A percentile compares a stretch with the other conserved stretches of the same genome.
Evolutionary conservation across 257 asterid genomes (phyloP).

Genomic region (Solanum gandarillasii): DNA sequence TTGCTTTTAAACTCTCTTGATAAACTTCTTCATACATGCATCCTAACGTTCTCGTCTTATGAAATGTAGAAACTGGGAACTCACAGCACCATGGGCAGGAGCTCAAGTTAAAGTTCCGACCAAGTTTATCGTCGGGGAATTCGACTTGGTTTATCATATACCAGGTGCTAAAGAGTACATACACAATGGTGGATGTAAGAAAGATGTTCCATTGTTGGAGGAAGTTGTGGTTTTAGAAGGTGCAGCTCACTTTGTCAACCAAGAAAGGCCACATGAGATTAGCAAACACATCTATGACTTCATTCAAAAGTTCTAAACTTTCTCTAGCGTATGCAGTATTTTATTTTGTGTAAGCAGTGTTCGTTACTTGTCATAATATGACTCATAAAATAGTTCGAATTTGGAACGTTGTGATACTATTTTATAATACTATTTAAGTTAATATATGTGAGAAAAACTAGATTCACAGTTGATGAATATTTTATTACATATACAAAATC

Average conservation of each 20-base stretch:
- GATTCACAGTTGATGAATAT: background rate
- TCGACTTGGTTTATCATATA: conserved; percentile 8
- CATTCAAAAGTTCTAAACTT: background rate
- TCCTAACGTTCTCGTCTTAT: background rate
- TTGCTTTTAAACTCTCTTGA: background rate
- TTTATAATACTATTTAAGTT: background rate
- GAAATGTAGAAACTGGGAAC: conserved; percentile 14
- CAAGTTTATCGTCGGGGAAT: conserved; percentile 3
- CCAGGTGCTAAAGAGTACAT: conserved; percentile 10
- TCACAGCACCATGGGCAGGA: conserved; percentile 11
- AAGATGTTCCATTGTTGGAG: conserved; percentile 9
- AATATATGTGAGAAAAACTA: background rate
- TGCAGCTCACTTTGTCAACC: conserved; percentile 7
- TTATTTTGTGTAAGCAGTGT: background rate
- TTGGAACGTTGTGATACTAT: background rate
- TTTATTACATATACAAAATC: background rate
- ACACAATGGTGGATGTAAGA: conserved; percentile 8
- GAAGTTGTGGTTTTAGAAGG: conserved; percentile 2
- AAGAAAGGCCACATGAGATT: conserved; percentile 2
- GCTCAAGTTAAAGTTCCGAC: conserved; percentile 16
- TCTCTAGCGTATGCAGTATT: background rate
- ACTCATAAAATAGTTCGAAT: background rate
- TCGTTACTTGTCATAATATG: background rate
- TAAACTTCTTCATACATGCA: background rate
- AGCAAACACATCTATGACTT: conserved; percentile 1